Evolutionary conservation across 2,329 filamentous ascomycete genomes (phyloP), one percentile per base, ranked within the genome.

Genomic region (Diaporthe caulivora): DNA sequence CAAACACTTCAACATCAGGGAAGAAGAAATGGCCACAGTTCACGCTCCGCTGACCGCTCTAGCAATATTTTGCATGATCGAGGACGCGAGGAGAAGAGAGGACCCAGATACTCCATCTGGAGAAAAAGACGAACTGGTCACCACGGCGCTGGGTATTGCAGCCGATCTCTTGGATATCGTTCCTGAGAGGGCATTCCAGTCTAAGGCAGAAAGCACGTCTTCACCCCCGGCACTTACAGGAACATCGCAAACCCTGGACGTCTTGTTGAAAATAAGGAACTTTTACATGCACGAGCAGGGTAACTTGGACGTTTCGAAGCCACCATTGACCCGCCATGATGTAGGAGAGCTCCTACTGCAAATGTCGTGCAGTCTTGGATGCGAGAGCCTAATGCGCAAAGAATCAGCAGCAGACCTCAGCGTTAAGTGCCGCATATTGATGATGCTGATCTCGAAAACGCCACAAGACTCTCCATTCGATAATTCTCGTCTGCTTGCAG

Each of bases 1-100:
- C 76, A 84, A 89, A 7, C 93, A 96, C 77, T 99, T 99, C 87
- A 98, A 98, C 81, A 90, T 98, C 65, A 91, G 92, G 70, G 97
- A 99, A 83, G 97, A 98, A 81, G 97, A 99, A 80, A 98, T 99
- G 96, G 83, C 97, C 21, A 90, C 93, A 2, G 85, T 94, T 29
- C 96, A 98, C 83, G 93, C 95, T 40, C 96, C 96, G 44, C 83
- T 97, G 37, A 88, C 93, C 70, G 88, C 91, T 2, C 82, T 97
- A n/a, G 90, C 92, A 4, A 85, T 93, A 34, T 83, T 88, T 42
- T 85, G 84, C 76, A 92, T 90, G 90, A 83, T 92, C 54, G 85
- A 91, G 78, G 86, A 92, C 72, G 82, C 84, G 3, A 86, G 83
- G 73, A 83, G 83, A 74, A 81, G 81, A 73, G 77, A 81, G 10